A percentile compares a stretch with the other conserved stretches of the same genome.
These are phyloP conservation scores for Hyaloscypha hepaticicola DNA, from an alignment of 495 filamentous ascomycete species.

Conservation along the genomic window DNA sequence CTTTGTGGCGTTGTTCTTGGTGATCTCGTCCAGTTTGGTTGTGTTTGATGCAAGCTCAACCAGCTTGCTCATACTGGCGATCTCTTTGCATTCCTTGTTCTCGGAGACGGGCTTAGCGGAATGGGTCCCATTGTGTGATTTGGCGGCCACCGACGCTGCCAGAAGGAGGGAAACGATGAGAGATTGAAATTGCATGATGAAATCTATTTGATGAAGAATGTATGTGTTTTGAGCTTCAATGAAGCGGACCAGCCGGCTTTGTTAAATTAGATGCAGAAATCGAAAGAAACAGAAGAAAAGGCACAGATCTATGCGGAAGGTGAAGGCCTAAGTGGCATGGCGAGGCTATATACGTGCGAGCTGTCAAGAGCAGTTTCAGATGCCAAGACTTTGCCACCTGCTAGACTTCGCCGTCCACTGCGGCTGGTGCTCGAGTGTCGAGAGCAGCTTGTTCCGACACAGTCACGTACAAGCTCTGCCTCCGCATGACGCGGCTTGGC, in stretches of 20 bases:
- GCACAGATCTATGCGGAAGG: neutral
- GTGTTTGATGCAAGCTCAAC: conserved; percentile 17
- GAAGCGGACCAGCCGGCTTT: conserved; percentile 12
- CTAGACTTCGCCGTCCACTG: neutral
- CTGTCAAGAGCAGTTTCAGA: conserved; percentile 10
- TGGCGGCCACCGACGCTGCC: conserved; percentile 13
- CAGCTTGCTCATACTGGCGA: neutral
- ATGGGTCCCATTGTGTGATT: conserved; percentile 9
- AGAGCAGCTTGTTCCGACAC: neutral
- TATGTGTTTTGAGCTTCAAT: neutral
- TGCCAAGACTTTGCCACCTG: conserved; percentile 11
- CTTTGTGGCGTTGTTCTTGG: conserved; percentile 22
- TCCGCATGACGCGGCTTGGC: neutral
- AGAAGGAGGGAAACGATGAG: conserved; percentile 16
- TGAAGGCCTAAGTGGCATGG: neutral
- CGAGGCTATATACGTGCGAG: neutral
- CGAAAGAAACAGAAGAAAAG: neutral
- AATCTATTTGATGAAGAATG: conserved; percentile 1
- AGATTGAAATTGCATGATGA: conserved; percentile 18
- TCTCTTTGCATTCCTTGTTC: conserved; percentile 15
- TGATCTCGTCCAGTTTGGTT: conserved; percentile 19
- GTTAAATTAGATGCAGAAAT: neutral
- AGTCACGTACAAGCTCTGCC: neutral
- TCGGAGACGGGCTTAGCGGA: conserved; percentile 8
- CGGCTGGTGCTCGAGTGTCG: neutral